Conservation (phyloP, 2,329 filamentous ascomycete genomes). For the Zalaria sp. region DNA sequence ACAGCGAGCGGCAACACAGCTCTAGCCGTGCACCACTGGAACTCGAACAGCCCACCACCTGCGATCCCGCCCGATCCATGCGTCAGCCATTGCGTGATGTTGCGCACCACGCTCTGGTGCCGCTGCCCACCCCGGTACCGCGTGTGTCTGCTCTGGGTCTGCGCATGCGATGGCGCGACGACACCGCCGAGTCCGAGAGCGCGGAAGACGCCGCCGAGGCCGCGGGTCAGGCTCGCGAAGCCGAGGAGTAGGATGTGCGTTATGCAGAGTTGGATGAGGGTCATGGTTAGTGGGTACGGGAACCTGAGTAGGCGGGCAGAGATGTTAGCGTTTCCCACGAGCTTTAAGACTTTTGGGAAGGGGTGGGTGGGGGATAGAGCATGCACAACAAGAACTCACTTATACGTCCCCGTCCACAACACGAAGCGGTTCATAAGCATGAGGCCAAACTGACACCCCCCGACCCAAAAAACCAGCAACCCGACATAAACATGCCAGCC, state of each 20-base stretch:
- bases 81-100: slow-evolving; percentile 20
- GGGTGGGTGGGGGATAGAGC: too few species aligned
- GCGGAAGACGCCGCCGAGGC: slow-evolving; percentile 26
- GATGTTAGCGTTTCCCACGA: not conserved
- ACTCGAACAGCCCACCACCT: slow-evolving; percentile 40
- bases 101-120: slow-evolving; percentile 8
- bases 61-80: slow-evolving; percentile 34
- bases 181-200: slow-evolving; percentile 28
- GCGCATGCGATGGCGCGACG: slow-evolving; percentile 25
- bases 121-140: slow-evolving; percentile 11
- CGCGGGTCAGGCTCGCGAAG: slow-evolving; percentile 33
- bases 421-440: slow-evolving; percentile 38
- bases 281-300: slow-evolving; percentile 37
- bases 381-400: not conserved
- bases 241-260: slow-evolving; percentile 34
- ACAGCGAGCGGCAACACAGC: slow-evolving; percentile 34
- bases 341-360: too few species aligned
- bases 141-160: slow-evolving; percentile 5
- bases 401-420: slow-evolving; percentile 23
- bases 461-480: slow-evolving; percentile 33
- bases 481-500: slow-evolving; percentile 36
- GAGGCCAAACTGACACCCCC: slow-evolving; percentile 32
- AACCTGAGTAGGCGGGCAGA: slow-evolving; percentile 22
- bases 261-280: slow-evolving; percentile 35
- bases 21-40: slow-evolving; percentile 32